Evolutionary conservation across 495 filamentous ascomycete genomes (phyloP).

Genomic region (Gamarada debralockiae): DNA sequence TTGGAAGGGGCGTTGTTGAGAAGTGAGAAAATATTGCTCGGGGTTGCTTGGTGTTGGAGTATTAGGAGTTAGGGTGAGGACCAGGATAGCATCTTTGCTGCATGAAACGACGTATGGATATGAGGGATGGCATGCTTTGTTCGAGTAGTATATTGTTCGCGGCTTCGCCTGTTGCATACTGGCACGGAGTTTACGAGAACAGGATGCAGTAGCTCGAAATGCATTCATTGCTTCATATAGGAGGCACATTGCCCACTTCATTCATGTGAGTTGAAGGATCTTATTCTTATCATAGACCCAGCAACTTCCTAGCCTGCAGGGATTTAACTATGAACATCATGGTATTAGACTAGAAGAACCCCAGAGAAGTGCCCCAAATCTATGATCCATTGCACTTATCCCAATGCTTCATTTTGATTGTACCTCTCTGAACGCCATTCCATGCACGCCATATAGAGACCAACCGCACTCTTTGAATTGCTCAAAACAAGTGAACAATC

Average conservation of each 20-base stretch:
- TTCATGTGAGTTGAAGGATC: background rate
- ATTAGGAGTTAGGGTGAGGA: no score
- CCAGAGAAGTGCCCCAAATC: no score
- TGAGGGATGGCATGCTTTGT: background rate
- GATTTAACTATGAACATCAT: no score
- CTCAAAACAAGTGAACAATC: no score
- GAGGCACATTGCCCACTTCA: background rate
- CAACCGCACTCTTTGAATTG: no score
- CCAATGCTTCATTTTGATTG: slow-evolving; percentile 3
- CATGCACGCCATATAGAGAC: background rate
- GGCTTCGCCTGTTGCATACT: background rate
- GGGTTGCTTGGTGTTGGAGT: no score
- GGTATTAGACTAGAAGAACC: no score
- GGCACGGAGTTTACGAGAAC: no score
- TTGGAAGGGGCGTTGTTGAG: background rate
- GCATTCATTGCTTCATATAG: background rate
- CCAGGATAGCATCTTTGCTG: background rate
- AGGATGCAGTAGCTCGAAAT: background rate
- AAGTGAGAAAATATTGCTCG: no score
- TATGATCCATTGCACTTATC: background rate
- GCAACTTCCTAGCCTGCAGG: no score
- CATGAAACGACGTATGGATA: background rate
- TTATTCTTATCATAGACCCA: no score
- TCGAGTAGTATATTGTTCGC: background rate
- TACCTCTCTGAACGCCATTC: slow-evolving; percentile 19